Evolutionary conservation across 176 grass and related monocot genomes (phyloP).

Genomic region (Rhynchospora pubera): DNA sequence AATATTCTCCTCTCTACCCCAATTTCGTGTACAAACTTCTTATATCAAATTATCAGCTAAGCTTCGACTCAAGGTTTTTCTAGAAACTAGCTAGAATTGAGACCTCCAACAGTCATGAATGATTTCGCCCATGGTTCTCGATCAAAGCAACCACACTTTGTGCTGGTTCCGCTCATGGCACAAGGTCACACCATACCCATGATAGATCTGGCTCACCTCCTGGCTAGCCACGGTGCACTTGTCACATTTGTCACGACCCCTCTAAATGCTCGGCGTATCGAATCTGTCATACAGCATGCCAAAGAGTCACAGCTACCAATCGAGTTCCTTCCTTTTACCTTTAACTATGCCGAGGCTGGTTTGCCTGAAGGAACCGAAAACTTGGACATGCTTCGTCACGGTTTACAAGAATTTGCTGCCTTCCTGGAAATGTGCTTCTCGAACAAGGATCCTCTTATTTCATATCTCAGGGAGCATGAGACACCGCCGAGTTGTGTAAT

Average conservation of each 20-base stretch:
- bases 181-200: conserved; percentile 28
- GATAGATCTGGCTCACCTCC: conserved; percentile 12
- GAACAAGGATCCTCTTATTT: background rate
- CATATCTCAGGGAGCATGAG: conserved; percentile 1
- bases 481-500: conserved; percentile 10
- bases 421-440: background rate
- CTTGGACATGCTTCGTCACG: background rate
- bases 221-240: background rate
- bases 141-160: conserved; percentile 12
- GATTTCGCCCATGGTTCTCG: background rate
- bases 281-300: conserved; percentile 1
- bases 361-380: conserved; percentile 20
- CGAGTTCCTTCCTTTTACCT: conserved; percentile 1
- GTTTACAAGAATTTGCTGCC: background rate
- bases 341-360: background rate
- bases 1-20: too few species aligned
- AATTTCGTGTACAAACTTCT: too few species aligned
- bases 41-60: too few species aligned
- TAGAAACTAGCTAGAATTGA: too few species aligned
- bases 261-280: conserved; percentile 20
- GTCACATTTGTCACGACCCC: conserved; percentile 28
- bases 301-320: background rate
- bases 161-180: conserved; percentile 17
- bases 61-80: too few species aligned
- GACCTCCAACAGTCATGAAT: background rate